phyloP scores from a whole-genome alignment of 2,329 filamentous ascomycete species.

The Eurotiales sp. region DNA sequence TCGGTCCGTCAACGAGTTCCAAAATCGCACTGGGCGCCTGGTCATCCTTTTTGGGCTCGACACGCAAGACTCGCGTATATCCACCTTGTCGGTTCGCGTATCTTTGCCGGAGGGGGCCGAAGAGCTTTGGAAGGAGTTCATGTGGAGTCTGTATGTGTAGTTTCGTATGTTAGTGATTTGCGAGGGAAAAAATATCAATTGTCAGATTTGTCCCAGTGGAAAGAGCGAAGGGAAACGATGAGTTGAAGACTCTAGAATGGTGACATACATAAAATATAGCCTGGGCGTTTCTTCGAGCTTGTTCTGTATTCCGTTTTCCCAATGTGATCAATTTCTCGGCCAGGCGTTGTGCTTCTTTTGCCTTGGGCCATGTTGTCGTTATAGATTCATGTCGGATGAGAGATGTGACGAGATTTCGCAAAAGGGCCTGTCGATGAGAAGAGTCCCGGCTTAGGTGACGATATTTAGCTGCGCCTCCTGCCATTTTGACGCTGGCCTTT shows the following conservation, averaged over 20 bases:
- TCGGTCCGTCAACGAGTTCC: constrained; percentile 89
- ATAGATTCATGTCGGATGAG: constrained; percentile 92
- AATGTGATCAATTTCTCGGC: constrained; percentile 93
- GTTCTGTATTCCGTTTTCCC: constrained; percentile 88
- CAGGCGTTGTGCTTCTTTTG: constrained; percentile 90
- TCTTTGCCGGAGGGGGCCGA: constrained; percentile 73
- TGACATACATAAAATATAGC: constrained; percentile 81
- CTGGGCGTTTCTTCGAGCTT: constrained; percentile 69
- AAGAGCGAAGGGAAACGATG: neutral
- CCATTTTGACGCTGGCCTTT: constrained; percentile 55
- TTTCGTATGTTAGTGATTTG: neutral
- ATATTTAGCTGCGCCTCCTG: constrained; percentile 81
- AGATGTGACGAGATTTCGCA: constrained; percentile 93
- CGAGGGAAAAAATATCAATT: too few species aligned
- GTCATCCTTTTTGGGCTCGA: constrained; percentile 83
- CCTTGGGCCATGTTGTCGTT: constrained; percentile 91
- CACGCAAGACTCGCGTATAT: constrained; percentile 90
- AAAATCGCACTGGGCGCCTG: constrained; percentile 88
- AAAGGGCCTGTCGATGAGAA: constrained; percentile 82
- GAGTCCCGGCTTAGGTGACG: constrained; percentile 83
- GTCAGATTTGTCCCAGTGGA: too few species aligned
- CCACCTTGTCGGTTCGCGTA: constrained; percentile 79
- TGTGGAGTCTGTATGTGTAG: constrained; percentile 40
- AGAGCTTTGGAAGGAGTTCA: constrained; percentile 71
- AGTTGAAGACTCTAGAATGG: too few species aligned